phyloP scores from a whole-genome alignment of 2,329 filamentous ascomycete genomes.

The Penicillium hordei region DNA sequence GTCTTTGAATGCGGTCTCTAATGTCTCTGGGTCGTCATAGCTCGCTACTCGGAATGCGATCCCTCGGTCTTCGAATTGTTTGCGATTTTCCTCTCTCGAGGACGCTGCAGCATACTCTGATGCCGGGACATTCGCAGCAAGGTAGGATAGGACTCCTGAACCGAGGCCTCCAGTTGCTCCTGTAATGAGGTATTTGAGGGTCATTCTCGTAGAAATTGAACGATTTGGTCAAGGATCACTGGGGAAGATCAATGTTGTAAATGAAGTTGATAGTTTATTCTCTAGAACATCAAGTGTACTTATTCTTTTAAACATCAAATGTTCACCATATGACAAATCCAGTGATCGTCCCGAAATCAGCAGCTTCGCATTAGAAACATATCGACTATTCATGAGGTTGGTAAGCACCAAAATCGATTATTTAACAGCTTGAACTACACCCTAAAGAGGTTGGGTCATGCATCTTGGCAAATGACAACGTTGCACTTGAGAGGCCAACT shows the following conservation, averaged over 20 bases:
- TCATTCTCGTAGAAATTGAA: slow-evolving; percentile 18
- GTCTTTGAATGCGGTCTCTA: slow-evolving; percentile 51
- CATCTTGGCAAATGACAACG: background rate
- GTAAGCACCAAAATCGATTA: background rate
- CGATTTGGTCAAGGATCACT: background rate
- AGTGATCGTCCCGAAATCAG: background rate
- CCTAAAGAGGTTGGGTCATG: background rate
- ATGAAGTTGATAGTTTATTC: background rate
- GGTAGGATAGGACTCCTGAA: slow-evolving; percentile 33
- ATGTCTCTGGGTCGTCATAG: slow-evolving; percentile 50
- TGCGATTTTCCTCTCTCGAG: slow-evolving; percentile 45
- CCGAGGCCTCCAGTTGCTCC: slow-evolving; percentile 42
- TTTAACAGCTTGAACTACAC: background rate
- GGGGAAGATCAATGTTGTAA: background rate
- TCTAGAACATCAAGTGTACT: background rate
- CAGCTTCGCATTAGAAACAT: background rate
- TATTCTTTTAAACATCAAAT: background rate
- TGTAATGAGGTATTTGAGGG: slow-evolving; percentile 41
- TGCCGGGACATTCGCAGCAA: slow-evolving; percentile 38
- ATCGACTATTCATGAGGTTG: background rate
- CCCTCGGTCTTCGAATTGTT: slow-evolving; percentile 43
- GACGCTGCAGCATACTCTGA: slow-evolving; percentile 53
- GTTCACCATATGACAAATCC: background rate
- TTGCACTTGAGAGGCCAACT: background rate
- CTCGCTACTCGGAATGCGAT: slow-evolving; percentile 53